phyloP scores from a whole-genome alignment of 805 yeast species.

The Nakazawaea anatomiae region DNA sequence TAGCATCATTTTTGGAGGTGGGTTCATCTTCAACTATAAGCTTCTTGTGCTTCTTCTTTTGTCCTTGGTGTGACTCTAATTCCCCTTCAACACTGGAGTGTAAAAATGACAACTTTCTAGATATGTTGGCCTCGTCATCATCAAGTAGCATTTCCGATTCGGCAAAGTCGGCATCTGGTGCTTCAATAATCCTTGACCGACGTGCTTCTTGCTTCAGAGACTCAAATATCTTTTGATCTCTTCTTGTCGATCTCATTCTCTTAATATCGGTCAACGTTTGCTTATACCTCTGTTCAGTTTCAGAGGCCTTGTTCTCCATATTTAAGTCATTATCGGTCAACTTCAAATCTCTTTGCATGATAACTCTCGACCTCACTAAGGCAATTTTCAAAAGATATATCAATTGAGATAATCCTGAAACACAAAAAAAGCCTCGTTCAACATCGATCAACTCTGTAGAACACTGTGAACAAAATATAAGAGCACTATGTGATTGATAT shows the following conservation, averaged over 20 bases:
- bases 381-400: conserved; percentile 79
- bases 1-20: conserved; percentile 25
- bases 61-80: background rate
- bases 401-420: conserved; percentile 69
- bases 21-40: conserved; percentile 24
- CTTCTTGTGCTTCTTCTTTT: background rate
- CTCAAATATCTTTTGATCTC: conserved; percentile 47
- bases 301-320: background rate
- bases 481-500: conserved; percentile 29
- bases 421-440: conserved; percentile 48
- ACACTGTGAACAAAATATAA: conserved; percentile 60
- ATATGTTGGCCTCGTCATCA: conserved; percentile 3
- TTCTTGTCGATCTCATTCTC: conserved; percentile 66
- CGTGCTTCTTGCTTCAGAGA: conserved; percentile 58
- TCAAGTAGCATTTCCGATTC: conserved; percentile 13
- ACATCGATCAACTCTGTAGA: conserved; percentile 44
- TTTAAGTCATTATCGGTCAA: background rate
- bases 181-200: conserved; percentile 59
- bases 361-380: conserved; percentile 61
- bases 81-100: conserved; percentile 5
- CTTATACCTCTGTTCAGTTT: conserved; percentile 48
- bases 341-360: conserved; percentile 36
- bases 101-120: conserved; percentile 5
- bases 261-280: conserved; percentile 73
- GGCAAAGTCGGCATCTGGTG: conserved; percentile 44